Percentiles rank a stretch among this genome's conserved stretches.
Conservation (phyloP, 768 basidiomycete genomes). For the Lentinula edodes region DNA sequence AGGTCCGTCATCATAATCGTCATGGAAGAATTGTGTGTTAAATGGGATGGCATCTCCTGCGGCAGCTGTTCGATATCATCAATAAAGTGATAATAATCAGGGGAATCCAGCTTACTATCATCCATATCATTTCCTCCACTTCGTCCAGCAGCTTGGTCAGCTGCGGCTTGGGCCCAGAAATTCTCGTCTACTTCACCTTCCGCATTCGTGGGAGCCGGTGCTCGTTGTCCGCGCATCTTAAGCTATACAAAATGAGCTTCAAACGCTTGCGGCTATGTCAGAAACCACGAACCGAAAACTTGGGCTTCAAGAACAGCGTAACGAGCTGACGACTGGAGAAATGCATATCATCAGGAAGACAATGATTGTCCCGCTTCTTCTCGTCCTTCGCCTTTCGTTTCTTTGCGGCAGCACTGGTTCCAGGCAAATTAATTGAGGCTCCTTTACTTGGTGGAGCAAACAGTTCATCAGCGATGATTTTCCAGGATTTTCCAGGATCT, state of each 20-base stretch:
- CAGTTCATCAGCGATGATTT: constrained; percentile 60
- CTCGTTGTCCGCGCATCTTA: constrained; percentile 79
- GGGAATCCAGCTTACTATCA: constrained; percentile 43
- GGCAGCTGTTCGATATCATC: constrained; percentile 18
- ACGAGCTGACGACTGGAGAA: constrained; percentile 89
- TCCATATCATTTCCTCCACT: constrained; percentile 52
- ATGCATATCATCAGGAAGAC: constrained; percentile 95
- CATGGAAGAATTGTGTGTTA: constrained; percentile 96
- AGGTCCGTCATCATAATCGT: constrained; percentile 57
- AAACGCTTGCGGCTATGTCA: neutral
- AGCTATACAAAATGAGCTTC: constrained; percentile 44
- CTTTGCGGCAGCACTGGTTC: constrained; percentile 37
- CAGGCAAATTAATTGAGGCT: constrained; percentile 62
- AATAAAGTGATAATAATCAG: neutral
- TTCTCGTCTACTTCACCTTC: constrained; percentile 93
- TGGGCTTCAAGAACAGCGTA: constrained; percentile 92
- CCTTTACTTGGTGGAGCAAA: constrained; percentile 76
- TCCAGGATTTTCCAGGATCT: constrained; percentile 52
- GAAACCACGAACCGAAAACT: constrained; percentile 71
- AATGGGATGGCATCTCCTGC: constrained; percentile 69
- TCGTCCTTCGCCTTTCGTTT: constrained; percentile 47
- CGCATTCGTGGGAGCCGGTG: constrained; percentile 48
- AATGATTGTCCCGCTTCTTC: constrained; percentile 69
- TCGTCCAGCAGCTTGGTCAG: constrained; percentile 66
- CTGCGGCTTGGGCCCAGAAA: constrained; percentile 96